Evolutionary conservation across 2,329 filamentous ascomycete genomes (phyloP), one percentile per base, ranked within the genome.

Genomic region (Thielaviopsis musarum): DNA sequence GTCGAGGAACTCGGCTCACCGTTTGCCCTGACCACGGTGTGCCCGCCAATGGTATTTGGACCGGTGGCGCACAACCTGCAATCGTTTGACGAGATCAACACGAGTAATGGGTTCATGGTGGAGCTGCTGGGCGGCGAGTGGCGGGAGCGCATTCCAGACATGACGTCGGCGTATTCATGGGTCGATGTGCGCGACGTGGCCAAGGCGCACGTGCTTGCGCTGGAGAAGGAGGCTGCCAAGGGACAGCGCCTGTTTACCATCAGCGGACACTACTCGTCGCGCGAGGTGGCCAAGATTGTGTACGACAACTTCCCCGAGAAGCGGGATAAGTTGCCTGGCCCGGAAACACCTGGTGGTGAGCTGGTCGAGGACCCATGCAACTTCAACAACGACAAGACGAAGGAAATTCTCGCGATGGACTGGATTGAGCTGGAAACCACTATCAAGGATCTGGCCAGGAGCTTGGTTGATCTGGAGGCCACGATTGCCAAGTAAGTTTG

Each of bases 361-460:
- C 48, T 71, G 59, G 66, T 71, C 17, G 69, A 69, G 3, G 65
- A 74, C 62, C 64, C 78, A 52, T 83, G 77, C 67, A 71, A 71
- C 62, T 78, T 75, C 60, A 77, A 87, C 66, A 85, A 82, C 66
- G 74, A 73, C 56, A 75, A 75, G 66, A 81, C 80, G 1, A 77
- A 75, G 26, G 75, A 81, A 65, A 64, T 84, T 54, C 68, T 88
- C 61, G 82, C 81, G 0, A 75, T 87, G 55, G 70, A 84, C 61
- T 88, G 80, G 74, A 80, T 73, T 63, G 68, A 71, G 3, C 65
- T 88, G 38, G 83, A 88, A 69, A 74, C 83, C 70, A 77, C 74
- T 28, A 74, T 85, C 28, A 59, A 53, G 19, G 57, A 62, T 45
- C 49, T 62, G 3, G 60, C 57, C 0, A 21, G 49, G 21, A 59